A percentile compares a stretch with the other conserved stretches of the same genome.
Evolutionary conservation across 2,329 filamentous ascomycete genomes (phyloP).

Genomic region (Colletotrichum lindemuthianum): DNA sequence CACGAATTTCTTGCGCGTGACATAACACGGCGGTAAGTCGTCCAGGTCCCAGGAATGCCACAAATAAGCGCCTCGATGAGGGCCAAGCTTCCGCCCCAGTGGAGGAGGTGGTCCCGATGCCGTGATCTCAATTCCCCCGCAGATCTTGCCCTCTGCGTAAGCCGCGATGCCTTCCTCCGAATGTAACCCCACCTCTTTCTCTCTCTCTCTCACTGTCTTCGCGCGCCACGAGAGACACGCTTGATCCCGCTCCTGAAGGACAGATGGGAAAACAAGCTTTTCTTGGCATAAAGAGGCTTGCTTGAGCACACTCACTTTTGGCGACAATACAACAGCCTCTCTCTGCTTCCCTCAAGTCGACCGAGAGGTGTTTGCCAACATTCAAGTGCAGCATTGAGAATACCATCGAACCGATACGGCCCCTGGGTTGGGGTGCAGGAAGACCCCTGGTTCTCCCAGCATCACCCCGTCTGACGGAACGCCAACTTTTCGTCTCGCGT

Average conservation of each 20-base stretch:
- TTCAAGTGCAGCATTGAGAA: too few species aligned
- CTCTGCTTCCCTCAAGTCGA: too few species aligned
- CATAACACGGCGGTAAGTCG: too few species aligned
- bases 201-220: background rate
- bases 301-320: too few species aligned
- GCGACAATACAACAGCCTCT: too few species aligned
- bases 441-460: background rate
- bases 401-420: too few species aligned
- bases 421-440: too few species aligned
- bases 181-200: constrained; percentile 17
- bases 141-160: constrained; percentile 5
- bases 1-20: too few species aligned
- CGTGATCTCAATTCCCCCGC: background rate
- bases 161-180: constrained; percentile 13
- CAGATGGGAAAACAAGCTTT: constrained; percentile 21
- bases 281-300: constrained; percentile 15
- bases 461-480: background rate
- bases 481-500: background rate
- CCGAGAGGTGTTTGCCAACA: too few species aligned
- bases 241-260: constrained; percentile 1
- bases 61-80: background rate
- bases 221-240: background rate
- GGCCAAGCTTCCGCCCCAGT: background rate
- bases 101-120: background rate
- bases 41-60: too few species aligned